Evolutionary conservation across 306 rosid genomes (phyloP).

Genomic region (Sicyos edulis): DNA sequence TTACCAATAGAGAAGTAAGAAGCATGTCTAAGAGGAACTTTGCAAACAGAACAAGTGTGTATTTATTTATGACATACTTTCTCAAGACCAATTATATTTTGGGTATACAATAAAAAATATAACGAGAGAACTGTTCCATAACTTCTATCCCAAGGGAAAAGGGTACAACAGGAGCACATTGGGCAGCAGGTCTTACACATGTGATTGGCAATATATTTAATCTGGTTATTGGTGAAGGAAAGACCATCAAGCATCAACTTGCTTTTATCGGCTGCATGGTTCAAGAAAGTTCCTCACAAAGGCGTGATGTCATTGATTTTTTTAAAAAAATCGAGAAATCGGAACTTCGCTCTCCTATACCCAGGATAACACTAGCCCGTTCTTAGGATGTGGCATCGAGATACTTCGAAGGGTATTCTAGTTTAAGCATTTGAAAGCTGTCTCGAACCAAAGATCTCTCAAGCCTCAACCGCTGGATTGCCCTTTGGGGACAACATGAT

Average conservation of each 20-base stretch:
- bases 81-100: constrained; percentile 49
- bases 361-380: too few relatives aligned
- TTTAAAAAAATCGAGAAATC: too few relatives aligned
- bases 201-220: neutral
- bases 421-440: too few relatives aligned
- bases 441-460: too few relatives aligned
- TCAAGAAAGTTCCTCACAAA: neutral
- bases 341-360: too few relatives aligned
- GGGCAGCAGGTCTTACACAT: neutral
- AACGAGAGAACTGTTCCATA: neutral
- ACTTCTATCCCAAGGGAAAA: neutral
- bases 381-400: too few relatives aligned
- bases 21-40: constrained; percentile 24
- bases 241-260: neutral
- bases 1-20: constrained; percentile 40
- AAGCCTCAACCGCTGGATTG: too few relatives aligned
- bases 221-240: constrained; percentile 6
- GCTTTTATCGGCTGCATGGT: neutral
- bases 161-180: neutral
- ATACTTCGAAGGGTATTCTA: too few relatives aligned
- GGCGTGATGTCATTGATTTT: too few relatives aligned
- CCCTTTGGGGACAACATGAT: too few relatives aligned
- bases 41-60: constrained; percentile 5
- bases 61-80: constrained; percentile 22
- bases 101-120: constrained; percentile 34